Base-by-base conservation (phyloP, 257 asterid genomes). In the Penstemon davidsonii region DNA sequence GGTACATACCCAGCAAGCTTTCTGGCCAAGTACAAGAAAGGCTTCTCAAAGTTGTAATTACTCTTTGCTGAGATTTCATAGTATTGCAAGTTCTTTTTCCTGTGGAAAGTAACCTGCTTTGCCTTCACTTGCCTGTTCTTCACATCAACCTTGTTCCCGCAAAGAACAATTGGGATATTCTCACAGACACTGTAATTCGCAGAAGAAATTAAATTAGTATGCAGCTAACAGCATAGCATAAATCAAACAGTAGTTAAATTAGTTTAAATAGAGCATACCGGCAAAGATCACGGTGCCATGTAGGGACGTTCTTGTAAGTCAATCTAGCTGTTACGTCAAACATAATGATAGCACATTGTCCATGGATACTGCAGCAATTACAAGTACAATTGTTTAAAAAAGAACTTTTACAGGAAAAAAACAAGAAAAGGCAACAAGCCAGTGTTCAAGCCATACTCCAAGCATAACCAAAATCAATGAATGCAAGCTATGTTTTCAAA, bases 211-310 rank as follows among this genome's bases (percentile, higher is more conserved):
- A 18, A 56, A 37, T n/a, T 15, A 9, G 4, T 36, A 15, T 18
- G 55, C 37, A 11, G 4, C 37, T 10, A 62, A 44, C 61, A 45
- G 11, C 51, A 37, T 0, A 12, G 6, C 44, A n/a, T 0, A n/a
- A 3, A 57, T 9, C 18, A 10, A 60, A 6, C 5, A 36, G 11
- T n/a, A 41, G 6, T 25, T 25, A 25, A 25, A 25, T 25, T 25
- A 25, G 33, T 25, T 25, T 25, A 60, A 13, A 47, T 3, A 3
- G 6, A 1, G 74, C 66, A 71, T 75, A 87, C 96, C 97, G 68
- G 87, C 97, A 91, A 76, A 91, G 91, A 80, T 91, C 97, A 76
- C 97, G 91, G 68, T 91, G 97, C 97, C 97, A 91, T 8, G 95
- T 91, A 0, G 97, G 96, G 8, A 88, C 97, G 65, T 90, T 90